phyloP scores from a whole-genome alignment of 495 filamentous ascomycete species.

The Talaromyces nanjingensis region DNA sequence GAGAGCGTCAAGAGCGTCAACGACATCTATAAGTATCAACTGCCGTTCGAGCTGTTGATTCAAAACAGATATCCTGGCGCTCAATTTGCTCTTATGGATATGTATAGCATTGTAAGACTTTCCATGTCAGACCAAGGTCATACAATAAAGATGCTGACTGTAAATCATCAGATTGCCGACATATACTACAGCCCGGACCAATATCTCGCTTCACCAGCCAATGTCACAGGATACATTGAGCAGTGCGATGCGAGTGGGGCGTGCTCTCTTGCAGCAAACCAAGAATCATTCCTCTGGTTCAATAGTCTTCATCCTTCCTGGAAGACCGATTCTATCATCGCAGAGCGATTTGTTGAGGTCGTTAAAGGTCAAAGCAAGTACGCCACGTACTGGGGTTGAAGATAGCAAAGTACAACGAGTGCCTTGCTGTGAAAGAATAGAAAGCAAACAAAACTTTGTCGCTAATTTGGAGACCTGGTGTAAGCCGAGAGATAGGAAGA shows the following conservation, averaged over 20 bases:
- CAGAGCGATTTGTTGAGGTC: slow-evolving; percentile 52
- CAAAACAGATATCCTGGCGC: slow-evolving; percentile 50
- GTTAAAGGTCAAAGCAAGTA: slow-evolving; percentile 50
- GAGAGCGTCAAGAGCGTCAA: slow-evolving; percentile 55
- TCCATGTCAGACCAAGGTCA: not conserved
- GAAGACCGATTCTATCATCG: slow-evolving; percentile 47
- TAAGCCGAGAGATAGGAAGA: not conserved
- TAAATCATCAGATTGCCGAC: slow-evolving; percentile 41
- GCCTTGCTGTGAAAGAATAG: not conserved
- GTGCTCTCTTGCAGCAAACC: slow-evolving; percentile 21
- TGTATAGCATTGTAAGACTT: slow-evolving; percentile 46
- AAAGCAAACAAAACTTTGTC: not conserved
- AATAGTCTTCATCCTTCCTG: slow-evolving; percentile 65
- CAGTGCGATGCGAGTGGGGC: slow-evolving; percentile 41
- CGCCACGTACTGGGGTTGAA: slow-evolving; percentile 41
- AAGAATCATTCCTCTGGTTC: slow-evolving; percentile 44
- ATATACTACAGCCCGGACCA: slow-evolving; percentile 50
- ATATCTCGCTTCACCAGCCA: slow-evolving; percentile 54
- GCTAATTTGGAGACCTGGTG: not conserved
- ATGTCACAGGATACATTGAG: slow-evolving; percentile 50
- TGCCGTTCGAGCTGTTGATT: slow-evolving; percentile 46
- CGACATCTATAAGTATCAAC: slow-evolving; percentile 53
- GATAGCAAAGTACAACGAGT: not conserved
- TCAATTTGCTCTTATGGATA: slow-evolving; percentile 56
- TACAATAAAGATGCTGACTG: not conserved